A percentile compares a stretch with the other conserved stretches of the same genome.
phyloP scores from a whole-genome alignment of 306 rosid species.

The Dalbergia cochinchinensis region DNA sequence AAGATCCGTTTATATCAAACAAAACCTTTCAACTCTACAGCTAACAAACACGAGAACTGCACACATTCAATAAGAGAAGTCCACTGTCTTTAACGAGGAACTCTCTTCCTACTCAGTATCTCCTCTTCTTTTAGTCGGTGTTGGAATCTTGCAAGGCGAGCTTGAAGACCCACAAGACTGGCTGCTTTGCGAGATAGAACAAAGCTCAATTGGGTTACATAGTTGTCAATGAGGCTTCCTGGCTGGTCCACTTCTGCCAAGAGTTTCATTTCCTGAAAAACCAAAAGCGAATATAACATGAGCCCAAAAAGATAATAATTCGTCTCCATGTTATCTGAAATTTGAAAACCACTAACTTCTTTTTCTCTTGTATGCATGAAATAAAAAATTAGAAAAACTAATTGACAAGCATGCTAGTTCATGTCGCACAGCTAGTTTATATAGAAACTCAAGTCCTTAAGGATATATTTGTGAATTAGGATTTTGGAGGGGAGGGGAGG shows the following conservation, averaged over 20 bases:
- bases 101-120: constrained; percentile 88
- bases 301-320: neutral
- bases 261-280: constrained; percentile 89
- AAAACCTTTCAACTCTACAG: constrained; percentile 49
- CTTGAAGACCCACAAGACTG: constrained; percentile 94
- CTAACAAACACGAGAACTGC: constrained; percentile 42
- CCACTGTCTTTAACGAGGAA: constrained; percentile 65
- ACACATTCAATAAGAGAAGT: constrained; percentile 45
- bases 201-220: constrained; percentile 89
- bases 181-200: constrained; percentile 98
- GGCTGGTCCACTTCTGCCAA: constrained; percentile 98
- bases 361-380: neutral
- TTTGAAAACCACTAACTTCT: neutral
- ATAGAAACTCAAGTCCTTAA: neutral
- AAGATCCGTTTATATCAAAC: constrained; percentile 43
- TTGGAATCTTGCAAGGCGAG: constrained; percentile 98
- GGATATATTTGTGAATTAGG: too few relatives aligned
- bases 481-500: too few relatives aligned
- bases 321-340: constrained; percentile 2
- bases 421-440: neutral
- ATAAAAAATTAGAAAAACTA: neutral
- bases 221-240: constrained; percentile 92
- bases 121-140: constrained; percentile 96
- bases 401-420: neutral
- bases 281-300: constrained; percentile 34